phyloP scores from a whole-genome alignment of 2,329 filamentous ascomycete species.

The Trichoderma citrinoviride region DNA sequence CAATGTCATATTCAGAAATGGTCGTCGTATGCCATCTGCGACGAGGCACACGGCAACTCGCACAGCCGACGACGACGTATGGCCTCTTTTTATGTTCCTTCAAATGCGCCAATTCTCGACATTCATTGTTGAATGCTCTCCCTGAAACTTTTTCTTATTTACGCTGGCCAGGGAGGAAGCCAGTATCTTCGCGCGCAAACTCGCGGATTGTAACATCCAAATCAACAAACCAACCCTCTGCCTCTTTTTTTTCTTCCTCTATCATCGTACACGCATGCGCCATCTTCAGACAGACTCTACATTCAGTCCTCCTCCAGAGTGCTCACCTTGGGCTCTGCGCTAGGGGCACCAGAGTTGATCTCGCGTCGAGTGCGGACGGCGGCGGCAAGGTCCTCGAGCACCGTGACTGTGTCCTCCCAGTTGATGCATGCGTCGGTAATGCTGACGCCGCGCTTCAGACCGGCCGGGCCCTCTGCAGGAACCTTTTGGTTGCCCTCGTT shows the following conservation, averaged over 20 bases:
- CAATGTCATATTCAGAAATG: background rate
- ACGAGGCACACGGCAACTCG: background rate
- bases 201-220: background rate
- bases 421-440: constrained; percentile 96
- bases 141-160: background rate
- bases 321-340: constrained; percentile 41
- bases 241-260: background rate
- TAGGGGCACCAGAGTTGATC: constrained; percentile 40
- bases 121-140: background rate
- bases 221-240: background rate
- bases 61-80: background rate
- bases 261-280: background rate
- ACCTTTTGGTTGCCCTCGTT: constrained; percentile 89
- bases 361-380: constrained; percentile 74
- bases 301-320: constrained; percentile 51
- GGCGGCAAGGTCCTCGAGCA: constrained; percentile 82
- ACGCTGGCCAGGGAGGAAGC: background rate
- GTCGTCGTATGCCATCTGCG: background rate
- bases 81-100: constrained; percentile 17
- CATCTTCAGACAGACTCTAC: background rate
- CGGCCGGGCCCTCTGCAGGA: constrained; percentile 73
- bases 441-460: constrained; percentile 82
- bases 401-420: constrained; percentile 81
- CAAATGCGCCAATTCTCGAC: constrained; percentile 5
- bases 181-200: background rate